Percentiles rank a stretch among this genome's conserved stretches.
Conservation (phyloP, 129 eudicot species). For the Ambrosia artemisiifolia region DNA sequence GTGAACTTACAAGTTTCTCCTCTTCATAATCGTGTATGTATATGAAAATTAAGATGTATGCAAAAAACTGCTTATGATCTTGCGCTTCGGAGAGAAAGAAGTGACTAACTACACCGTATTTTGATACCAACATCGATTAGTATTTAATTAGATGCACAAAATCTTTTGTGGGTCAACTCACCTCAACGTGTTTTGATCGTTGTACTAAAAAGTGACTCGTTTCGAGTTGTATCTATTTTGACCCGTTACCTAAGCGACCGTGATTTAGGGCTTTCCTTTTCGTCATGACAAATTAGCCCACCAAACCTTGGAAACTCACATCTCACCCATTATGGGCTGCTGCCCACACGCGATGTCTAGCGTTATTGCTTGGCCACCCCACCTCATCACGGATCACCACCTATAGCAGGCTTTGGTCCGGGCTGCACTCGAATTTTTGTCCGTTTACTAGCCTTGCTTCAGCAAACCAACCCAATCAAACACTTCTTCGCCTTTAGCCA, state of each 20-base stretch:
- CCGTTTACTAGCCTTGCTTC: conserved; percentile 74
- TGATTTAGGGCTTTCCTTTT: too few species aligned
- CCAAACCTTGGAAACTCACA: conserved; percentile 77
- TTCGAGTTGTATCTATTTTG: conserved; percentile 4
- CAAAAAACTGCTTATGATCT: background rate
- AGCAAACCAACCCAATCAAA: conserved; percentile 45
- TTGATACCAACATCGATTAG: conserved; percentile 5
- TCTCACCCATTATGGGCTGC: conserved; percentile 85
- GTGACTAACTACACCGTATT: conserved; percentile 13
- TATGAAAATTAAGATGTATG: background rate
- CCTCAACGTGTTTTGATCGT: background rate
- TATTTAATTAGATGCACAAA: background rate
- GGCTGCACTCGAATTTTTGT: conserved; percentile 34
- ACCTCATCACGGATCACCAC: conserved; percentile 16
- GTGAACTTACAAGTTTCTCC: background rate
- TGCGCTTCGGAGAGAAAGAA: background rate
- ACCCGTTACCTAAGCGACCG: conserved; percentile 42
- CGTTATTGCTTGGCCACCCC: conserved; percentile 52
- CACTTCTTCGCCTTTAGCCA: conserved; percentile 35
- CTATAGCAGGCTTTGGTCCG: conserved; percentile 42
- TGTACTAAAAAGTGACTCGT: background rate
- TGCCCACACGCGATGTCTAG: conserved; percentile 75
- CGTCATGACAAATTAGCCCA: conserved; percentile 73
- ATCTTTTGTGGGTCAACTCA: background rate
- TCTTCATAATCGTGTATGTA: background rate